These are phyloP conservation scores for Kwoniella newhampshirensis DNA, from an alignment of 768 basidiomycete genomes.

Conservation along the genomic window DNA sequence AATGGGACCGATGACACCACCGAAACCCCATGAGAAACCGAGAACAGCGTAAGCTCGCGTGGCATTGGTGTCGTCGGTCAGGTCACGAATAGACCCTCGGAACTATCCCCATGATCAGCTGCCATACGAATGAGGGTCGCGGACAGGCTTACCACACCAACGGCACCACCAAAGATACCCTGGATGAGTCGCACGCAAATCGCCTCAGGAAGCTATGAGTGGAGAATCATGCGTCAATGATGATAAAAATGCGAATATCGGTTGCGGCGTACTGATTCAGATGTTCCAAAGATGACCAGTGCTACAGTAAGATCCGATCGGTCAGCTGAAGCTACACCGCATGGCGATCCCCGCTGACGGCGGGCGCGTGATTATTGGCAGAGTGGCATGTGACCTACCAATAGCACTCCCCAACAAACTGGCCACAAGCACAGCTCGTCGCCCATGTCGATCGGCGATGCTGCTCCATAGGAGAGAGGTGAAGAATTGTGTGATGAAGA, in stretches of 20 bases:
- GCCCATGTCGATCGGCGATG: constrained; percentile 88
- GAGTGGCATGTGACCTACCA: constrained; percentile 24
- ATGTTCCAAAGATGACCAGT: constrained; percentile 52
- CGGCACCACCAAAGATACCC: constrained; percentile 87
- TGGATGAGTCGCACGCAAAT: constrained; percentile 82
- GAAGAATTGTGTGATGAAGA: constrained; percentile 94
- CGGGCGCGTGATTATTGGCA: neutral
- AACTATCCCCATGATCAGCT: constrained; percentile 25
- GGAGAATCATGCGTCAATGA: constrained; percentile 74
- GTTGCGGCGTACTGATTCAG: constrained; percentile 38
- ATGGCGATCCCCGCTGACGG: neutral
- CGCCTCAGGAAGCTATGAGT: constrained; percentile 67
- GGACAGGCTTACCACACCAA: constrained; percentile 70
- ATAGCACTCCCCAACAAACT: constrained; percentile 69
- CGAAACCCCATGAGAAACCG: constrained; percentile 96
- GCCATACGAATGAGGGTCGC: neutral
- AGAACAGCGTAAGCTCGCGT: constrained; percentile 91
- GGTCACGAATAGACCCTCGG: constrained; percentile 76
- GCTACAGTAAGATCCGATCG: constrained; percentile 19
- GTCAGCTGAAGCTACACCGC: constrained; percentile 12
- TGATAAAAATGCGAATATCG: constrained; percentile 56
- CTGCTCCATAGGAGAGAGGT: constrained; percentile 95
- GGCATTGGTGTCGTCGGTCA: constrained; percentile 91
- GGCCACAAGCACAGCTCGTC: constrained; percentile 75
- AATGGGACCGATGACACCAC: constrained; percentile 65